A percentile compares a stretch with the other conserved stretches of the same genome.
phyloP scores from a whole-genome alignment of 805 yeast genomes.

The Sungouiella thailandica region DNA sequence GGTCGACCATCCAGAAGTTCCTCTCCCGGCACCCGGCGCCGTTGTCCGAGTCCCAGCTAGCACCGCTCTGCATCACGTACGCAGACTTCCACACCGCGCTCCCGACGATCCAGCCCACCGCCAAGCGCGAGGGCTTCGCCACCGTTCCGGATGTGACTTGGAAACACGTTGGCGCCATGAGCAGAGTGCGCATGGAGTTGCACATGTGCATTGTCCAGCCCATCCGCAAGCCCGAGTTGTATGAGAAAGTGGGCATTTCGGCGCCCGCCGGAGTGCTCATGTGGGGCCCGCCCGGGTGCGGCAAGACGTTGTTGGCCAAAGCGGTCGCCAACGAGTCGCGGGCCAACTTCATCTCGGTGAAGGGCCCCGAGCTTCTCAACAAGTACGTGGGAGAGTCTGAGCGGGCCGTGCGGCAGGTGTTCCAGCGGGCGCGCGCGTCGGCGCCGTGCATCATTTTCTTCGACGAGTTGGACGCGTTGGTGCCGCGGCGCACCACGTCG shows the following conservation, averaged over 20 bases:
- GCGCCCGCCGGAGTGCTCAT: constrained; percentile 96
- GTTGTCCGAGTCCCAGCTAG: constrained; percentile 68
- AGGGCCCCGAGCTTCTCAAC: constrained; percentile 92
- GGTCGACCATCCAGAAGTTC: constrained; percentile 69
- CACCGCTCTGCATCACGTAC: constrained; percentile 67
- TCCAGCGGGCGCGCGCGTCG: constrained; percentile 86
- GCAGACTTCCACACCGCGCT: constrained; percentile 81
- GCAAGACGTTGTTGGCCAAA: constrained; percentile 91
- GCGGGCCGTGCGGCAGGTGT: constrained; percentile 88
- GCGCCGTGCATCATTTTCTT: constrained; percentile 93
- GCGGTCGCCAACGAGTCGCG: constrained; percentile 97
- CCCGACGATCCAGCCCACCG: constrained; percentile 94
- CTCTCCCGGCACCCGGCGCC: constrained; percentile 73
- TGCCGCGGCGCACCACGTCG: constrained; percentile 87
- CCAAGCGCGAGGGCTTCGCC: constrained; percentile 97
- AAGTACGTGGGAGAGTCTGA: constrained; percentile 97
- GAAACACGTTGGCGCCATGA: constrained; percentile 90
- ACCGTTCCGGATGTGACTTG: constrained; percentile 97
- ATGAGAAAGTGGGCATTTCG: constrained; percentile 83
- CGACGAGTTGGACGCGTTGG: constrained; percentile 94
- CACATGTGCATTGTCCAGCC: constrained; percentile 99
- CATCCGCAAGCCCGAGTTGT: constrained; percentile 85
- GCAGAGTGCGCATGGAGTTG: constrained; percentile 75
- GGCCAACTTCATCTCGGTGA: constrained; percentile 91
- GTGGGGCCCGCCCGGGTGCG: constrained; percentile 99